phyloP scores from a whole-genome alignment of 2,329 filamentous ascomycete genomes.

The Scytalidium sp. region DNA sequence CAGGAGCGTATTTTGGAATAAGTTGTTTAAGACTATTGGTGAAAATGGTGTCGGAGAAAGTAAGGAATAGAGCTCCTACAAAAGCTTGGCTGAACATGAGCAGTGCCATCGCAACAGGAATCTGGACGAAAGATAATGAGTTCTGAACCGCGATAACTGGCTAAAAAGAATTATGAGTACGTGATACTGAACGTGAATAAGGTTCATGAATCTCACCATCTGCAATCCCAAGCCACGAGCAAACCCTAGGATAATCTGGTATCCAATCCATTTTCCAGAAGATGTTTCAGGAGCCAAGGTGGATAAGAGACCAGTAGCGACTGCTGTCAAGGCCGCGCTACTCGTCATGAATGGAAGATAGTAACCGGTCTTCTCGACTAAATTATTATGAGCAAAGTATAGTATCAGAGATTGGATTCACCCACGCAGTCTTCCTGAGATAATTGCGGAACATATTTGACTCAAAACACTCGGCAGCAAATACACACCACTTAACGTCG shows the following conservation, averaged over 20 bases:
- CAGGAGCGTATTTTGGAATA: constrained; percentile 29
- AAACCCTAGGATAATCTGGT: constrained; percentile 22
- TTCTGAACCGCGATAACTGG: constrained; percentile 30
- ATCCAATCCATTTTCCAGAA: constrained; percentile 20
- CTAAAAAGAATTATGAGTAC: constrained; percentile 2
- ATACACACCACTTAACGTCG: constrained; percentile 15
- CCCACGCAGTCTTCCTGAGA: constrained; percentile 10
- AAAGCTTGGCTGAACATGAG: constrained; percentile 31
- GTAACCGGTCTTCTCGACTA: constrained; percentile 28
- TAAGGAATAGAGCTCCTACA: constrained; percentile 28
- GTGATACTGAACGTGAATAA: neutral
- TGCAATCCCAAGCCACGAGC: constrained; percentile 19
- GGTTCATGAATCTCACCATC: constrained; percentile 18
- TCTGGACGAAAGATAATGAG: constrained; percentile 20
- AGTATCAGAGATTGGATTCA: neutral
- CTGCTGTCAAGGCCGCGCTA: constrained; percentile 23
- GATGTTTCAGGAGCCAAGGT: constrained; percentile 20
- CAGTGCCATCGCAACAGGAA: constrained; percentile 28
- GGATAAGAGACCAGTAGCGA: constrained; percentile 30
- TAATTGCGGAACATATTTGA: constrained; percentile 8
- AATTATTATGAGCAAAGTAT: neutral
- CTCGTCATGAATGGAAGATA: constrained; percentile 29
- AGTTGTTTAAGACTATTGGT: constrained; percentile 27
- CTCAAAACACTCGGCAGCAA: constrained; percentile 14
- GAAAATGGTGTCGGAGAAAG: constrained; percentile 28